Percentiles rank a stretch among this genome's conserved stretches.
Conservation (phyloP, 768 basidiomycete species). For the Royoungia palumana region DNA sequence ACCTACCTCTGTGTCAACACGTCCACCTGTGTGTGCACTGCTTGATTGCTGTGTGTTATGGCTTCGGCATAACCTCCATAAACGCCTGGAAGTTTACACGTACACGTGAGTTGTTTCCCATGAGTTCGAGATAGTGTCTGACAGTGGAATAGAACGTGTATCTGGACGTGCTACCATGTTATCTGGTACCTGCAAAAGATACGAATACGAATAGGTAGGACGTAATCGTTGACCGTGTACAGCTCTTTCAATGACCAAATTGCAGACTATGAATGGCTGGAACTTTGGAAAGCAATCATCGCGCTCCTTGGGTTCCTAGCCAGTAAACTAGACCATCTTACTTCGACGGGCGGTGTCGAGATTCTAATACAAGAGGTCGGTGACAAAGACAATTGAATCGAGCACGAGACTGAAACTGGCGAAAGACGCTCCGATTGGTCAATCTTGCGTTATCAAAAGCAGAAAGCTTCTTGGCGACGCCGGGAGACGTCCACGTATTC, state of each 20-base stretch:
- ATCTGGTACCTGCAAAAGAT: constrained; percentile 57
- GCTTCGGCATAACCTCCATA: constrained; percentile 69
- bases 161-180: constrained; percentile 51
- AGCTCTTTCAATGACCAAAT: neutral
- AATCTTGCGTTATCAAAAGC: constrained; percentile 49
- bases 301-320: constrained; percentile 54
- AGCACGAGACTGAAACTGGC: constrained; percentile 1
- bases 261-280: constrained; percentile 64
- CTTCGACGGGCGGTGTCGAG: constrained; percentile 51
- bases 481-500: constrained; percentile 54
- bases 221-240: neutral
- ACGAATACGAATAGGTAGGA: constrained; percentile 52
- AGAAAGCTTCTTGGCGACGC: constrained; percentile 53
- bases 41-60: constrained; percentile 69
- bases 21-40: constrained; percentile 53
- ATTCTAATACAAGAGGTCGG: constrained; percentile 53
- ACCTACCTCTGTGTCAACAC: constrained; percentile 36
- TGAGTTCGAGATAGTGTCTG: neutral
- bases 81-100: constrained; percentile 51
- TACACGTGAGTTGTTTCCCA: constrained; percentile 45
- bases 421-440: constrained; percentile 51
- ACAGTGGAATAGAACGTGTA: constrained; percentile 43
- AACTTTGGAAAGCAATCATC: constrained; percentile 58
- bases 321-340: constrained; percentile 51
- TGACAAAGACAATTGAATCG: neutral